Percentiles rank a stretch among this genome's conserved stretches.
Conservation (phyloP, 2,329 filamentous ascomycete genomes). For the Aspergillus glaucus region DNA sequence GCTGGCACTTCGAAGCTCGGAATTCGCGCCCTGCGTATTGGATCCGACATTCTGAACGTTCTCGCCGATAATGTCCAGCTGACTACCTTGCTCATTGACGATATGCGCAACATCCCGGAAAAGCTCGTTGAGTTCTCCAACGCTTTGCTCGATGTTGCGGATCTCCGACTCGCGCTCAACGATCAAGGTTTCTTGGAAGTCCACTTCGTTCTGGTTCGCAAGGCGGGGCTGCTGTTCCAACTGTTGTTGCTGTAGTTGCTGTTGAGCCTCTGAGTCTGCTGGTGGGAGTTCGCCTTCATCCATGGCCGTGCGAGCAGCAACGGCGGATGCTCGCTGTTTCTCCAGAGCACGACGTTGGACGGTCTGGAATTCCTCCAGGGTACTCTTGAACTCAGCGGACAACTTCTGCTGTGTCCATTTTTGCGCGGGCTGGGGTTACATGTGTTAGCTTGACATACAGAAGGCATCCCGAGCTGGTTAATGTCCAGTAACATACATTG, state of each 20-base stretch:
- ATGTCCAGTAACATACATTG: slow-evolving; percentile 50
- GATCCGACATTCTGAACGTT: slow-evolving; percentile 79
- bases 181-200: slow-evolving; percentile 94
- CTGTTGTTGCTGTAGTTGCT: slow-evolving; percentile 57
- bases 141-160: slow-evolving; percentile 92
- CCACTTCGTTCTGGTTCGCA: slow-evolving; percentile 87
- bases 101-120: slow-evolving; percentile 98
- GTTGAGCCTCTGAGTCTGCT: slow-evolving; percentile 27
- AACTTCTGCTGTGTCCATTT: slow-evolving; percentile 96
- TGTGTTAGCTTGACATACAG: slow-evolving; percentile 3
- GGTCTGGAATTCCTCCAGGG: slow-evolving; percentile 82
- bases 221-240: slow-evolving; percentile 73
- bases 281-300: slow-evolving; percentile 45
- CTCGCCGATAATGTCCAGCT: slow-evolving; percentile 77
- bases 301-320: slow-evolving; percentile 72
- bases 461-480: neutral
- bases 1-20: slow-evolving; percentile 77
- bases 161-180: slow-evolving; percentile 96
- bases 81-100: slow-evolving; percentile 85
- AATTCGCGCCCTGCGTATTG: slow-evolving; percentile 77
- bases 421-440: slow-evolving; percentile 65
- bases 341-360: slow-evolving; percentile 88
- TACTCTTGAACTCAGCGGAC: slow-evolving; percentile 83
- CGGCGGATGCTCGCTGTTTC: slow-evolving; percentile 81
- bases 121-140: slow-evolving; percentile 90